phyloP scores from a whole-genome alignment of 345 rosid species.

The Salix caprea region DNA sequence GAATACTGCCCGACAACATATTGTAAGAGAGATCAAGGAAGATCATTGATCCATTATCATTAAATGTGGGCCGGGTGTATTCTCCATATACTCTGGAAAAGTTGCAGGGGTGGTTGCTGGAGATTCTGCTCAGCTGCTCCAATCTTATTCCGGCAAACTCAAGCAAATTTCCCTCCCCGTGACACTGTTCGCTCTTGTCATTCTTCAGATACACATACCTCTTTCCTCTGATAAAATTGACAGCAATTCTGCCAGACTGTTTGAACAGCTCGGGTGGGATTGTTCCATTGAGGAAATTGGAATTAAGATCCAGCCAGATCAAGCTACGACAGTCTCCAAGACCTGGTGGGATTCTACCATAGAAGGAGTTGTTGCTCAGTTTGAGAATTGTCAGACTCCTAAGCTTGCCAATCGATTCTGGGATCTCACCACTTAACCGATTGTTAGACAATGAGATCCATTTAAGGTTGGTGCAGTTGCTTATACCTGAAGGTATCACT shows the following conservation, averaged over 20 bases:
- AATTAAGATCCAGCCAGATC: constrained; percentile 91
- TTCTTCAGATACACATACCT: constrained; percentile 72
- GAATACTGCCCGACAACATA: constrained; percentile 62
- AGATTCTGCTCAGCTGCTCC: constrained; percentile 52
- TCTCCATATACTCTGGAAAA: constrained; percentile 70
- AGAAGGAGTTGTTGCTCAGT: constrained; percentile 82
- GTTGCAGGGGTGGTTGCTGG: constrained; percentile 77
- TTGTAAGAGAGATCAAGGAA: constrained; percentile 88
- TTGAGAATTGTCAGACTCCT: constrained; percentile 76
- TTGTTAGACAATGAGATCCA: constrained; percentile 95
- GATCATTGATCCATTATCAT: constrained; percentile 87
- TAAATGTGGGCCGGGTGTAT: constrained; percentile 67
- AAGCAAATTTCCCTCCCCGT: constrained; percentile 87
- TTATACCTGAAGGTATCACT: constrained; percentile 58
- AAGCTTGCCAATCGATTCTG: constrained; percentile 68
- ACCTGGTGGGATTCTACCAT: constrained; percentile 78
- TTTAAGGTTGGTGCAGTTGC: constrained; percentile 67
- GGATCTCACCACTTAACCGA: constrained; percentile 68
- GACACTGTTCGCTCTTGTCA: constrained; percentile 73
- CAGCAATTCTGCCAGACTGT: constrained; percentile 81
- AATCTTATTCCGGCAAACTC: constrained; percentile 79
- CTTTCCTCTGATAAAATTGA: constrained; percentile 72
- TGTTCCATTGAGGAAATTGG: constrained; percentile 59
- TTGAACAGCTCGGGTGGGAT: constrained; percentile 79
- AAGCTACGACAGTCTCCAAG: constrained; percentile 84